Percentiles rank a stretch among this genome's conserved stretches.
Evolutionary conservation across 2,329 filamentous ascomycete species (phyloP).

Genomic region (Fusarium agapanthi): DNA sequence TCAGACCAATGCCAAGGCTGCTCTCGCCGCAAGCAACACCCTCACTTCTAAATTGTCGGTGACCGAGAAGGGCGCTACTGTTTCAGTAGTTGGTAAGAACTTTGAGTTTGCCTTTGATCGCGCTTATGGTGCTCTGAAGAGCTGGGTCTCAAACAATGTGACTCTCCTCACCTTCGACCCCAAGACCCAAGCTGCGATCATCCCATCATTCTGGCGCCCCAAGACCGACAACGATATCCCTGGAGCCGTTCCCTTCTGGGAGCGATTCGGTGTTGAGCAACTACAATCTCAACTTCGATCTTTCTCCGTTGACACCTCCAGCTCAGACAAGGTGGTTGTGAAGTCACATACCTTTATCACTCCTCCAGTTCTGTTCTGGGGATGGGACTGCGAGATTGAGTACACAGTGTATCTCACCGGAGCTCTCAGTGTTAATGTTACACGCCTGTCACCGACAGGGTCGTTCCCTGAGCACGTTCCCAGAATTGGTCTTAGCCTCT

Average conservation of each 20-base stretch:
- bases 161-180: conserved; percentile 50
- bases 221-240: conserved; percentile 72
- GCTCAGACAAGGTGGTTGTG: conserved; percentile 57
- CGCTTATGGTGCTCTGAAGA: conserved; percentile 53
- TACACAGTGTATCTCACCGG: conserved; percentile 62
- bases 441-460: conserved; percentile 55
- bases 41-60: conserved; percentile 38
- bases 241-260: conserved; percentile 65
- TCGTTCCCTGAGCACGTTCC: conserved; percentile 65
- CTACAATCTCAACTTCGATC: conserved; percentile 58
- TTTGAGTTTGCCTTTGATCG: conserved; percentile 57
- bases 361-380: conserved; percentile 70
- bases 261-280: conserved; percentile 57
- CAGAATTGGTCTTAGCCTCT: conserved; percentile 67
- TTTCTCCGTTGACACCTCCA: conserved; percentile 48
- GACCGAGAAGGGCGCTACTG: not conserved
- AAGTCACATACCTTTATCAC: conserved; percentile 64
- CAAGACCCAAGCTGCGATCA: conserved; percentile 48
- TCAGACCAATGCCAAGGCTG: not conserved
- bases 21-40: not conserved
- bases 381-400: conserved; percentile 56
- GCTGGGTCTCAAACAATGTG: conserved; percentile 50
- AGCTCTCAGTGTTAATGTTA: conserved; percentile 55
- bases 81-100: conserved; percentile 30
- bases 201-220: conserved; percentile 68